A percentile compares a stretch with the other conserved stretches of the same genome.
Conservation (phyloP, 306 rosid genomes). For the Crotalaria pallida region DNA sequence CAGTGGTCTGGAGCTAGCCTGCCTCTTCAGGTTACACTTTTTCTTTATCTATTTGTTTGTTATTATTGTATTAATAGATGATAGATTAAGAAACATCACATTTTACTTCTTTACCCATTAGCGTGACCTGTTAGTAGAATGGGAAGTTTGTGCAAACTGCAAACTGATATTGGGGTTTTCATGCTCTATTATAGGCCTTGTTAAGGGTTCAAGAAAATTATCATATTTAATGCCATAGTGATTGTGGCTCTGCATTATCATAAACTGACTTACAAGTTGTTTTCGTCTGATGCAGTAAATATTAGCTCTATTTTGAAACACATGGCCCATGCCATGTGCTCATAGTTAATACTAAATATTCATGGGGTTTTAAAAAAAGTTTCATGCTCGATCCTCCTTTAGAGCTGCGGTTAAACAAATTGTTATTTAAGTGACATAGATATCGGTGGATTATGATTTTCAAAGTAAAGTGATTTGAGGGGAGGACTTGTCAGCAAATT, state of each 20-base stretch:
- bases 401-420: slow-evolving; percentile 6
- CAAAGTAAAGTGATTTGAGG: neutral
- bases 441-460: neutral
- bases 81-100: neutral
- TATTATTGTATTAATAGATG: neutral
- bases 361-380: neutral
- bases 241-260: neutral
- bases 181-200: neutral
- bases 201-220: neutral
- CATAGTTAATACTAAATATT: neutral
- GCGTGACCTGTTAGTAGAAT: slow-evolving; percentile 1
- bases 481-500: neutral
- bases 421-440: neutral
- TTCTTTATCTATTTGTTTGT: slow-evolving; percentile 7
- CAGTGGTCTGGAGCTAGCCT: slow-evolving; percentile 98
- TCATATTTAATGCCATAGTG: neutral
- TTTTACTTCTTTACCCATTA: neutral
- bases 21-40: slow-evolving; percentile 79
- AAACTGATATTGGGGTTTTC: neutral
- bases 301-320: neutral
- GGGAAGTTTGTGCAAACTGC: slow-evolving; percentile 2
- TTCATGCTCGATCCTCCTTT: neutral
- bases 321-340: neutral
- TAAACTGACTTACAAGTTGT: neutral
- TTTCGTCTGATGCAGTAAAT: neutral